Evolutionary conservation across 2,329 filamentous ascomycete genomes (phyloP).

Genomic region (Myrmaecium sp.): DNA sequence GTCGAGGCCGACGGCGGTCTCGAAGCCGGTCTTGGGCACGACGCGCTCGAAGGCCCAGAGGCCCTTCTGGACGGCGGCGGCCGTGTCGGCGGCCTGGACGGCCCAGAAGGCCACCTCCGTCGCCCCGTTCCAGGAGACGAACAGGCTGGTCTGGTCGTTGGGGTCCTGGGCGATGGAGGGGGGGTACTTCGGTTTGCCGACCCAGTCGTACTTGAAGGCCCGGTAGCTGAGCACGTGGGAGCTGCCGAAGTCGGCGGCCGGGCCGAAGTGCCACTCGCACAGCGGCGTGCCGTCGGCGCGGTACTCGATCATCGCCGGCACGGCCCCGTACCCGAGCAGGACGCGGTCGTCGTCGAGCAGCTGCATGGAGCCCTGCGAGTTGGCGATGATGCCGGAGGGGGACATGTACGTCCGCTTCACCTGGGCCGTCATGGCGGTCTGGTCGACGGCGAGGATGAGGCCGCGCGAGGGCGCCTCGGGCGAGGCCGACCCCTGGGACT

Average conservation of each 20-base stretch:
- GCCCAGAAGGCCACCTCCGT: slow-evolving; percentile 11
- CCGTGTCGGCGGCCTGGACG: slow-evolving; percentile 13
- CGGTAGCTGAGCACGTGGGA: slow-evolving; percentile 21
- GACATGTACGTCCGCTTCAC: slow-evolving; percentile 24
- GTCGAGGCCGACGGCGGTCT: slow-evolving; percentile 3
- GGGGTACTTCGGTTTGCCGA: slow-evolving; percentile 7
- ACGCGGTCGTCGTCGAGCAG: slow-evolving; percentile 26
- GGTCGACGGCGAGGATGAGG: slow-evolving; percentile 24
- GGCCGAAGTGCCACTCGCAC: slow-evolving; percentile 26
- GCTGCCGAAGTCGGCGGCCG: slow-evolving; percentile 6
- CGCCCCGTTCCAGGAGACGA: slow-evolving; percentile 14
- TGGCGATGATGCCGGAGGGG: slow-evolving; percentile 18
- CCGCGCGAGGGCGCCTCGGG: slow-evolving; percentile 10
- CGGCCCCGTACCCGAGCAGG: slow-evolving; percentile 34
- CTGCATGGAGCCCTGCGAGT: slow-evolving; percentile 27
- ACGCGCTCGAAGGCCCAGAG: background rate
- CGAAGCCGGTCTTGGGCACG: slow-evolving; percentile 5
- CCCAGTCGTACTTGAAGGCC: slow-evolving; percentile 13
- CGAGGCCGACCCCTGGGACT: slow-evolving; percentile 9
- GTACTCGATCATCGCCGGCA: slow-evolving; percentile 33
- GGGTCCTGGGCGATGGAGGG: slow-evolving; percentile 8
- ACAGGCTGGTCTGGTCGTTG: slow-evolving; percentile 6
- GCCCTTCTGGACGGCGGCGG: background rate
- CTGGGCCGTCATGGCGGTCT: slow-evolving; percentile 25
- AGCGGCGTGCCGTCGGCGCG: slow-evolving; percentile 21